A percentile compares a stretch with the other conserved stretches of the same genome.
phyloP scores from a whole-genome alignment of 805 yeast genomes.

The Debaryomyces hansenii region DNA sequence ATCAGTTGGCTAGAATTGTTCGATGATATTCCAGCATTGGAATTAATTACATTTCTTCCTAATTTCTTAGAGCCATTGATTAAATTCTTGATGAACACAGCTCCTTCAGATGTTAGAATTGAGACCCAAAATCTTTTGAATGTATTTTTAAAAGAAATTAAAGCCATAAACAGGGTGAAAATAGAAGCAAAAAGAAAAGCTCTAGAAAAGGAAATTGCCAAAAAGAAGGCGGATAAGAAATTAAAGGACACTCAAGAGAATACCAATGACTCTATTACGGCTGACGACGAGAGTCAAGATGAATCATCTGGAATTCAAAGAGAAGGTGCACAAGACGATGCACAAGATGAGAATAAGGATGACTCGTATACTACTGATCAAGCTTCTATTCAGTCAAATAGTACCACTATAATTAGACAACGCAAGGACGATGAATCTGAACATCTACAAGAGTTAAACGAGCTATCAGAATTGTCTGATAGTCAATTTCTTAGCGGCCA shows the following conservation, averaged over 20 bases:
- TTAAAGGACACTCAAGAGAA: slow-evolving; percentile 1
- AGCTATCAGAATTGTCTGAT: slow-evolving; percentile 35
- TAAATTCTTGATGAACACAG: slow-evolving; percentile 69
- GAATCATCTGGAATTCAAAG: slow-evolving; percentile 2
- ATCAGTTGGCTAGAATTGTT: slow-evolving; percentile 93
- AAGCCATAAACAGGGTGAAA: slow-evolving; percentile 70
- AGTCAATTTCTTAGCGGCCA: slow-evolving; percentile 49
- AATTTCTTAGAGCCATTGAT: slow-evolving; percentile 84
- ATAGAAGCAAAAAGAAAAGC: slow-evolving; percentile 40
- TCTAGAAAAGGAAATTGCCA: slow-evolving; percentile 12
- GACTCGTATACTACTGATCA: slow-evolving; percentile 12
- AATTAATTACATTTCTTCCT: slow-evolving; percentile 82
- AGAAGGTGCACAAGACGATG: slow-evolving; percentile 7
- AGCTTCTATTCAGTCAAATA: slow-evolving; percentile 25
- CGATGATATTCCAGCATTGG: slow-evolving; percentile 90
- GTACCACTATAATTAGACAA: slow-evolving; percentile 10
- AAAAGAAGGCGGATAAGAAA: slow-evolving; percentile 21
- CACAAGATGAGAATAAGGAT: slow-evolving; percentile 6
- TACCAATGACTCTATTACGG: background rate
- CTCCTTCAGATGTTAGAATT: slow-evolving; percentile 83
- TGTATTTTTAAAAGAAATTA: slow-evolving; percentile 75
- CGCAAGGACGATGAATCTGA: slow-evolving; percentile 16
- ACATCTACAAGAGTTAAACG: slow-evolving; percentile 47
- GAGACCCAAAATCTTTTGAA: slow-evolving; percentile 80
- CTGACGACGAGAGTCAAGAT: background rate